phyloP scores from a whole-genome alignment of 1,284 basidiomycete species.

The Golubevia pallescens region DNA sequence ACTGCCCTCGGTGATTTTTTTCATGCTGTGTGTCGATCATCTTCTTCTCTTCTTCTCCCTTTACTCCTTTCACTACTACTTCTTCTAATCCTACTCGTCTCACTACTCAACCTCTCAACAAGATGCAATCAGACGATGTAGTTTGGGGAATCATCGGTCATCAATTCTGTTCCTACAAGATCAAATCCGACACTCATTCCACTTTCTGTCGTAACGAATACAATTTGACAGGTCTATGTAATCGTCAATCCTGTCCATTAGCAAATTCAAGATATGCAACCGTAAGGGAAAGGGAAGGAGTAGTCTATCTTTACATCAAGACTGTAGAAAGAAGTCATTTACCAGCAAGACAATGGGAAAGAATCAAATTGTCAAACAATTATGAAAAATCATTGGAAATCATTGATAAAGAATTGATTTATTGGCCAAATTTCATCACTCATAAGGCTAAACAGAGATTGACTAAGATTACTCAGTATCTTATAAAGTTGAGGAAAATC shows the following conservation, averaged over 20 bases:
- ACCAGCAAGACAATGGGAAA: slow-evolving; percentile 96
- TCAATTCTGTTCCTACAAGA: slow-evolving; percentile 62
- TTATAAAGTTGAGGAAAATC: slow-evolving; percentile 95
- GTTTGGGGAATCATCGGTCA: slow-evolving; percentile 61
- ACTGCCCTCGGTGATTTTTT: no score
- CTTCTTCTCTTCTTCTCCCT: no score
- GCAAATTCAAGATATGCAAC: slow-evolving; percentile 98
- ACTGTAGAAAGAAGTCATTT: slow-evolving; percentile 96
- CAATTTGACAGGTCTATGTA: slow-evolving; percentile 97
- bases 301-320: slow-evolving; percentile 95
- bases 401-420: slow-evolving; percentile 77
- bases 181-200: slow-evolving; percentile 33
- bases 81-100: no score
- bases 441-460: slow-evolving; percentile 99
- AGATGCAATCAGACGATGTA: slow-evolving; percentile 62
- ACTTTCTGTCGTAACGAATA: slow-evolving; percentile 99
- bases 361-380: slow-evolving; percentile 88
- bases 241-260: slow-evolving; percentile 91
- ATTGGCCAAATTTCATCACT: slow-evolving; percentile 96
- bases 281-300: slow-evolving; percentile 90
- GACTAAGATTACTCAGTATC: slow-evolving; percentile 98
- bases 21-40: no score
- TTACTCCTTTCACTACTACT: no score
- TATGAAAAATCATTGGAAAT: slow-evolving; percentile 87
- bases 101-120: no score